Conservation (phyloP, 257 asterid species). For the Galeopsis tetrahit region DNA sequence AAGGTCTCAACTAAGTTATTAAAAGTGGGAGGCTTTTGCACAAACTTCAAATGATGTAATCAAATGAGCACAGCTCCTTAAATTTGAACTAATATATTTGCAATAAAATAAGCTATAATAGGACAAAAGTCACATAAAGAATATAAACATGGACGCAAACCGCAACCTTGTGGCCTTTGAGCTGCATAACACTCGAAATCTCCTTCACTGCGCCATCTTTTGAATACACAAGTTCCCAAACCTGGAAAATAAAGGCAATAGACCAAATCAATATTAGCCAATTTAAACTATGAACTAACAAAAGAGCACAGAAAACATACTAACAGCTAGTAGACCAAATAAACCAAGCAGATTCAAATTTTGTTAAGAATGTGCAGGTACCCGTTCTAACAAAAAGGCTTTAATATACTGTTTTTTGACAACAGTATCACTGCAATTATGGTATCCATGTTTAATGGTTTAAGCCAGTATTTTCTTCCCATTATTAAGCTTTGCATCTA, state of each 20-base stretch:
- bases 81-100: no score
- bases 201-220: constrained; percentile 97
- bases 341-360: not conserved
- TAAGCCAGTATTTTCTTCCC: constrained; percentile 6
- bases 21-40: not conserved
- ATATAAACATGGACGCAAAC: constrained; percentile 30
- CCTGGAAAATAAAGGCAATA: constrained; percentile 49
- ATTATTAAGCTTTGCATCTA: constrained; percentile 13
- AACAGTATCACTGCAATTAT: not conserved
- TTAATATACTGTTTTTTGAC: constrained; percentile 9
- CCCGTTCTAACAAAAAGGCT: constrained; percentile 3
- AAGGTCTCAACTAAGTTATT: constrained; percentile 17
- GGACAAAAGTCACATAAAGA: constrained; percentile 8
- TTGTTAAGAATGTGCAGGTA: not conserved
- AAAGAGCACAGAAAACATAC: not conserved
- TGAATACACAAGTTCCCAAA: constrained; percentile 93
- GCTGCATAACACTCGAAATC: constrained; percentile 86
- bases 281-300: not conserved
- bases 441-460: constrained; percentile 1
- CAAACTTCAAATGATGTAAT: no score
- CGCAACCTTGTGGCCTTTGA: constrained; percentile 97
- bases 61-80: no score
- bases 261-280: constrained; percentile 20
- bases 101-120: no score
- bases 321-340: constrained; percentile 18